These are phyloP conservation scores for Cystobasidium tubakii DNA, from an alignment of 768 basidiomycete genomes.

Conservation along the genomic window DNA sequence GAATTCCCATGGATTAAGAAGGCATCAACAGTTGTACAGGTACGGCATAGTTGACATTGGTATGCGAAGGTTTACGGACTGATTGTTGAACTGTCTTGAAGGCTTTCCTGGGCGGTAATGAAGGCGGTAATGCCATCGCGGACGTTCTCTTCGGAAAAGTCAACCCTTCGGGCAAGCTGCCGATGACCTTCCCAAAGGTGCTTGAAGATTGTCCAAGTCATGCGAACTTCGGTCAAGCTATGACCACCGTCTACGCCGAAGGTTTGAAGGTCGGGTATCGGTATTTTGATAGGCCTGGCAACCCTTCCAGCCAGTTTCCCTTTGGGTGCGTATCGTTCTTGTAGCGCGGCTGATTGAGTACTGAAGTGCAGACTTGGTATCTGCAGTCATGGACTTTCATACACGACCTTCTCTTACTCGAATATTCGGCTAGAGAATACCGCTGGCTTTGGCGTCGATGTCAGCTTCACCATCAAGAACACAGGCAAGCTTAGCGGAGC, in stretches of 20 bases:
- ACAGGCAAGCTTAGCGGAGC: slow-evolving; percentile 31
- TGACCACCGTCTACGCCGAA: slow-evolving; percentile 44
- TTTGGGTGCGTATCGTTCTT: slow-evolving; percentile 16
- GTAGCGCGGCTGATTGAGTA: no score
- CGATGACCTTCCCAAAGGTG: slow-evolving; percentile 46
- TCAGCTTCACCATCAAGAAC: slow-evolving; percentile 38
- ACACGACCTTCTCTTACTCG: slow-evolving; percentile 46
- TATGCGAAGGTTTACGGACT: background rate
- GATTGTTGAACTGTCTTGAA: slow-evolving; percentile 22
- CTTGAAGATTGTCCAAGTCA: slow-evolving; percentile 48
- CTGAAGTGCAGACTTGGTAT: slow-evolving; percentile 41
- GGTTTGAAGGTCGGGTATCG: slow-evolving; percentile 49
- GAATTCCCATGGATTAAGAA: slow-evolving; percentile 58
- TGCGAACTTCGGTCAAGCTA: slow-evolving; percentile 2
- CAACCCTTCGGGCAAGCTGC: slow-evolving; percentile 59
- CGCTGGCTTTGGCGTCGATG: slow-evolving; percentile 32
- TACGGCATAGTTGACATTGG: background rate
- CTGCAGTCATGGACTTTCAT: slow-evolving; percentile 48
- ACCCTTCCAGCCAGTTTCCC: slow-evolving; percentile 35
- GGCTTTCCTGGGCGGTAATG: slow-evolving; percentile 51
- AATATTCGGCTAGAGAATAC: slow-evolving; percentile 34
- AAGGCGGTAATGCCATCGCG: slow-evolving; percentile 58
- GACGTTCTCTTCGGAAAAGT: slow-evolving; percentile 60
- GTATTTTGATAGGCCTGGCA: slow-evolving; percentile 46
- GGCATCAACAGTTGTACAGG: slow-evolving; percentile 45